These are phyloP conservation scores for Xanthoconium separans DNA, from an alignment of 1,284 basidiomycete genomes.

Conservation along the genomic window DNA sequence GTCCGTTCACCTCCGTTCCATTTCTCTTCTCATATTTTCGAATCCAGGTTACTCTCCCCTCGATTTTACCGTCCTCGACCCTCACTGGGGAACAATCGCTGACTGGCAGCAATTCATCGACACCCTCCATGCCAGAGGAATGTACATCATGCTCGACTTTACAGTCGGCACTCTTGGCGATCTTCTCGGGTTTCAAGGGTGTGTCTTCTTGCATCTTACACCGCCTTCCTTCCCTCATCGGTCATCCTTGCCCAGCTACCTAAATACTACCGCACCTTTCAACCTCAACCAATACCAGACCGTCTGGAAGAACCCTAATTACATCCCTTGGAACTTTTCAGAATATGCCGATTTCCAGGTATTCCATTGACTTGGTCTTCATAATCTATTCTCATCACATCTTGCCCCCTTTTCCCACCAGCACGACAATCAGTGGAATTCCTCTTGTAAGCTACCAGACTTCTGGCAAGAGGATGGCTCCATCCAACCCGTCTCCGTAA, in stretches of 20 bases:
- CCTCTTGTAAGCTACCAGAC: slow-evolving; percentile 69
- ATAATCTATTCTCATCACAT: neutral
- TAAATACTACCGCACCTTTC: slow-evolving; percentile 83
- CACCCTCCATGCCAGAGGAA: slow-evolving; percentile 70
- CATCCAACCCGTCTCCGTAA: slow-evolving; percentile 48
- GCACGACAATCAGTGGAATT: slow-evolving; percentile 67
- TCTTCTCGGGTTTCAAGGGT: slow-evolving; percentile 82
- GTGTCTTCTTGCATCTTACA: slow-evolving; percentile 18
- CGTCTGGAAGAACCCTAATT: slow-evolving; percentile 74
- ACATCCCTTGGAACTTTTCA: slow-evolving; percentile 82
- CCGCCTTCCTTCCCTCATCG: slow-evolving; percentile 14
- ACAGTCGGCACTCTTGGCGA: slow-evolving; percentile 91
- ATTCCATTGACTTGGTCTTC: neutral
- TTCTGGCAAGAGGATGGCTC: slow-evolving; percentile 80
- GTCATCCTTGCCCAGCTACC: slow-evolving; percentile 46
- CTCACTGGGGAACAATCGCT: slow-evolving; percentile 81
- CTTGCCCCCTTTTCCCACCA: slow-evolving; percentile 26
- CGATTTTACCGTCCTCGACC: slow-evolving; percentile 86
- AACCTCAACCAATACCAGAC: slow-evolving; percentile 69
- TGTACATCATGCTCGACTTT: slow-evolving; percentile 92
- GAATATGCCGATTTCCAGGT: slow-evolving; percentile 82
- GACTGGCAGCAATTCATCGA: slow-evolving; percentile 60
- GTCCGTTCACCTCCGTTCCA: slow-evolving; percentile 32
- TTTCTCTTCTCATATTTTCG: slow-evolving; percentile 6
- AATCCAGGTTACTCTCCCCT: slow-evolving; percentile 82